Percentiles rank a stretch among this genome's conserved stretches.
phyloP scores from a whole-genome alignment of 148 eudicot species.

The Nyssa sinensis region DNA sequence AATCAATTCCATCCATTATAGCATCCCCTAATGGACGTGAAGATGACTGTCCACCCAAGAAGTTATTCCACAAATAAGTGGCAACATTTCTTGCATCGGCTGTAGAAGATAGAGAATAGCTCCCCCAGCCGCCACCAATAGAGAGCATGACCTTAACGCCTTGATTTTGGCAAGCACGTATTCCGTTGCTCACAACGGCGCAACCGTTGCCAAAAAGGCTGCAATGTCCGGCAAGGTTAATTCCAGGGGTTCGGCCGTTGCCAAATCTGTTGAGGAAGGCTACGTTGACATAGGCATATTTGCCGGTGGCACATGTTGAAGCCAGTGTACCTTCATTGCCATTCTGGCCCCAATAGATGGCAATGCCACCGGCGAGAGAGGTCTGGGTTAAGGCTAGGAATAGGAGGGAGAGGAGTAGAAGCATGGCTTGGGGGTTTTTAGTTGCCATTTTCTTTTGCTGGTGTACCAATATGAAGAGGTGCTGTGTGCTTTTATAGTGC shows the following conservation, averaged over 20 bases:
- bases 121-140: conserved; percentile 48
- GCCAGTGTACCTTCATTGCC: not conserved
- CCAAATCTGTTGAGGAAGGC: conserved; percentile 48
- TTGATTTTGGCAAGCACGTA: conserved; percentile 33
- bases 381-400: conserved; percentile 17
- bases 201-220: conserved; percentile 40
- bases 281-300: conserved; percentile 40
- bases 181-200: conserved; percentile 28
- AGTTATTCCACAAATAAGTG: conserved; percentile 30
- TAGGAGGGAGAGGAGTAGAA: conserved; percentile 34
- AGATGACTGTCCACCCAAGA: conserved; percentile 29
- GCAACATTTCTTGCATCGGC: conserved; percentile 40
- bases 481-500: too few species aligned
- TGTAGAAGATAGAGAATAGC: conserved; percentile 38
- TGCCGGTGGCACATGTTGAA: conserved; percentile 31
- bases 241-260: conserved; percentile 38
- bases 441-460: too few species aligned
- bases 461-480: too few species aligned
- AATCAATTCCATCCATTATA: conserved; percentile 41
- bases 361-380: not conserved
- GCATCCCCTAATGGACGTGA: conserved; percentile 43
- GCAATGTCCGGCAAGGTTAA: conserved; percentile 53
- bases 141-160: conserved; percentile 48
- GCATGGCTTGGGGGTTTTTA: conserved; percentile 16
- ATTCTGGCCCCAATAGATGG: not conserved